These are phyloP conservation scores for Diplocarpon mali DNA, from an alignment of 2,329 filamentous ascomycete species.

Conservation along the genomic window DNA sequence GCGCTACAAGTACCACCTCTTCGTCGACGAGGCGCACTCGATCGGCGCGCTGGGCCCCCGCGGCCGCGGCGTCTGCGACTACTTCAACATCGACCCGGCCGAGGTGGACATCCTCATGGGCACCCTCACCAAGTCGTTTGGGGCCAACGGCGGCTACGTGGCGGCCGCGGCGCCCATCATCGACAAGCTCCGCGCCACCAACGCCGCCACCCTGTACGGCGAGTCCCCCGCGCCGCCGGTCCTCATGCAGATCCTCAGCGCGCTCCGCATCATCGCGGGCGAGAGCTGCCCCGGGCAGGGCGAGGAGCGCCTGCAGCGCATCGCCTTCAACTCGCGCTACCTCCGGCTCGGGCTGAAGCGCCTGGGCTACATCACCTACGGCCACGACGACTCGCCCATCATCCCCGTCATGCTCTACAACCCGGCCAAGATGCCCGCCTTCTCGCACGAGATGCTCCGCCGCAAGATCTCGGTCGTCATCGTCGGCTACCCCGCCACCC, in stretches of 20 bases:
- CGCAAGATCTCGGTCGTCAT: conserved; percentile 97
- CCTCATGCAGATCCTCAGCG: conserved; percentile 79
- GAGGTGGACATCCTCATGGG: conserved; percentile 97
- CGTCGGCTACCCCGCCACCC: conserved; percentile 93
- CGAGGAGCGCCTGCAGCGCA: conserved; percentile 86
- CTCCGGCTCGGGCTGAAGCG: conserved; percentile 96
- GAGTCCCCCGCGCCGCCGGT: conserved; percentile 83
- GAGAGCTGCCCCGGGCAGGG: conserved; percentile 84
- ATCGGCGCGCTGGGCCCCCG: conserved; percentile 82
- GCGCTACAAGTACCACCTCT: conserved; percentile 95
- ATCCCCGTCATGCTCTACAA: conserved; percentile 92
- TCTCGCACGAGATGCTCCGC: conserved; percentile 96
- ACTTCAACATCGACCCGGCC: conserved; percentile 79
- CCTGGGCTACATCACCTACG: conserved; percentile 91
- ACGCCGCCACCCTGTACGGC: conserved; percentile 76
- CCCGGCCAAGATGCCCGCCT: conserved; percentile 97
- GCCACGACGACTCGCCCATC: conserved; percentile 95
- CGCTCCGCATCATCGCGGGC: conserved; percentile 79
- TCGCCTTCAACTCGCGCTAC: conserved; percentile 97
- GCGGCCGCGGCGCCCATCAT: conserved; percentile 83
- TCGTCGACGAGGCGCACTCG: conserved; percentile 93
- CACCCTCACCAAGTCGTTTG: conserved; percentile 95
- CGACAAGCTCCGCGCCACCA: conserved; percentile 77
- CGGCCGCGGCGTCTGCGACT: conserved; percentile 92
- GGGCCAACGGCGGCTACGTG: conserved; percentile 93